Evolutionary conservation across 768 basidiomycete genomes (phyloP).

Genomic region (Termitomyces sp.): DNA sequence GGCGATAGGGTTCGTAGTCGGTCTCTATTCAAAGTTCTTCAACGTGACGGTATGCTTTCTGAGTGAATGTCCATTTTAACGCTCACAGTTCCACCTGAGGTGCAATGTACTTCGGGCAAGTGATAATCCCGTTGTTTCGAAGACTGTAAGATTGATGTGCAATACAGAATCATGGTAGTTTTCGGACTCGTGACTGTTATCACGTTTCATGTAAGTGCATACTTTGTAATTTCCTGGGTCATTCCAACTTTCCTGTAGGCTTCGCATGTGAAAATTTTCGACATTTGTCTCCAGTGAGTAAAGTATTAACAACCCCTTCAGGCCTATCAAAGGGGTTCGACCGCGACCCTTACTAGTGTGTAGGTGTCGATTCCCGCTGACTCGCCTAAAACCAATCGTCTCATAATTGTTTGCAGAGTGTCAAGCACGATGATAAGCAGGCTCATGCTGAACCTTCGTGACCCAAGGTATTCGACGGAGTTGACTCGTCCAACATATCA

Average conservation of each 20-base stretch:
- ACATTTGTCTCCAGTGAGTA: too few relatives aligned
- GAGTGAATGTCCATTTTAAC: not conserved
- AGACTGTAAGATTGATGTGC: not conserved
- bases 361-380: not conserved
- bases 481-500: too few relatives aligned
- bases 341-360: not conserved
- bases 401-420: not conserved
- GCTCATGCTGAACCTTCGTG: not conserved
- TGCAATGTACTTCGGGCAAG: not conserved
- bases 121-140: not conserved
- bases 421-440: not conserved
- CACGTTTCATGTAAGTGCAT: not conserved
- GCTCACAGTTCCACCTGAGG: not conserved
- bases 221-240: not conserved
- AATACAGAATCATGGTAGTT: not conserved
- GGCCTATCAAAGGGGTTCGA: not conserved
- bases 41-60: not conserved
- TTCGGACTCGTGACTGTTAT: not conserved
- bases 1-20: not conserved
- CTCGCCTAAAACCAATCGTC: too few relatives aligned
- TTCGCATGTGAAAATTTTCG: too few relatives aligned
- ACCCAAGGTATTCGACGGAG: not conserved
- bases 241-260: too few relatives aligned
- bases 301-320: not conserved
- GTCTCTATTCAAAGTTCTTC: not conserved